Evolutionary conservation across 164 flowering plant species (phyloP).

Genomic region (Amborella trichopoda): DNA sequence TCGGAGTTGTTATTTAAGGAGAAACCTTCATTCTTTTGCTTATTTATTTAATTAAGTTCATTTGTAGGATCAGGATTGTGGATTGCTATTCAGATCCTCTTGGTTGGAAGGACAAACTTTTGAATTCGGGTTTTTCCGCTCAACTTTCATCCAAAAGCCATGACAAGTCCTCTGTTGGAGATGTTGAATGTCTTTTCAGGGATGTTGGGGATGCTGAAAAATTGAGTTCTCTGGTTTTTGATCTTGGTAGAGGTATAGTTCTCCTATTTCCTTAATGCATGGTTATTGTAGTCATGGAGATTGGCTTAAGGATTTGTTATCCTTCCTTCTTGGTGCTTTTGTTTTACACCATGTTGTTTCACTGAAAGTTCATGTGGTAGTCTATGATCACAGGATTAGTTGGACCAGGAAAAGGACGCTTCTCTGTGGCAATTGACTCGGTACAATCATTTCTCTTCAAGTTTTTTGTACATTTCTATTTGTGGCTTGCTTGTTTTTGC

Average conservation of each 20-base stretch:
- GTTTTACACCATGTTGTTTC: neutral
- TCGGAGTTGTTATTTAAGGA: too few species aligned
- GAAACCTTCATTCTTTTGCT: too few species aligned
- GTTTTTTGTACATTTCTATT: too few species aligned
- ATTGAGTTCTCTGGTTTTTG: slow-evolving; percentile 34
- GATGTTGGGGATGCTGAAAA: slow-evolving; percentile 53
- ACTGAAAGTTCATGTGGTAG: too few species aligned
- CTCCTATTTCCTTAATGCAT: too few species aligned
- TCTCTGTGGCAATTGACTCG: slow-evolving; percentile 82
- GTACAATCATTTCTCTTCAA: slow-evolving; percentile 36
- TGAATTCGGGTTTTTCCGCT: slow-evolving; percentile 10
- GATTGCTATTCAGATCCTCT: slow-evolving; percentile 90
- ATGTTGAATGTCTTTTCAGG: slow-evolving; percentile 22
- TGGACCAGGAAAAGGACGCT: slow-evolving; percentile 46
- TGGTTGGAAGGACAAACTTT: slow-evolving; percentile 64
- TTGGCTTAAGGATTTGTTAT: too few species aligned
- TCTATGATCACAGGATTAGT: slow-evolving; percentile 40
- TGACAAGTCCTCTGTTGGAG: too few species aligned
- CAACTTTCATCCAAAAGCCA: slow-evolving; percentile 6
- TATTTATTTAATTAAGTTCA: too few species aligned
- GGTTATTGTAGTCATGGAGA: neutral
- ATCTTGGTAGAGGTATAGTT: slow-evolving; percentile 61
- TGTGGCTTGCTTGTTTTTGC: too few species aligned
- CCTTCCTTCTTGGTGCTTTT: neutral
- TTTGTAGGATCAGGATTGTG: slow-evolving; percentile 55